Evolutionary conservation across 768 basidiomycete species (phyloP).

Genomic region (Candolleomyces efflorescens): DNA sequence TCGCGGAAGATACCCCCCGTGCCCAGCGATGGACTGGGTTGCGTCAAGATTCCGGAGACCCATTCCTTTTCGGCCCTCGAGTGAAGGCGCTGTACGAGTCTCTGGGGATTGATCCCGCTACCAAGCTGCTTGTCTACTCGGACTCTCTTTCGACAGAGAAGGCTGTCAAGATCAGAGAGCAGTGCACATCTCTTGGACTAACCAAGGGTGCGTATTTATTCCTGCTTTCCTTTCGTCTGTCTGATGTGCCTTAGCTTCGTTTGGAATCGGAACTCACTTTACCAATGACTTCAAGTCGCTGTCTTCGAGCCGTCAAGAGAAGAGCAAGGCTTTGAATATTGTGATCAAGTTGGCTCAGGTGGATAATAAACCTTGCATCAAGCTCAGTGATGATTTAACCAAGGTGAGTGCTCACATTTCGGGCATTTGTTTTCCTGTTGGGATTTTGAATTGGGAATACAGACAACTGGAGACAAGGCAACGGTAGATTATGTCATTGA

Average conservation of each 20-base stretch:
- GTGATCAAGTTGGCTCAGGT: conserved; percentile 89
- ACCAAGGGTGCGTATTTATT: conserved; percentile 37
- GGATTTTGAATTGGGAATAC: conserved; percentile 5
- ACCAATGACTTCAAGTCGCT: conserved; percentile 79
- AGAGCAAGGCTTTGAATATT: conserved; percentile 86
- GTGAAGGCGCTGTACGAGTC: conserved; percentile 69
- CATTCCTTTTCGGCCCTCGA: conserved; percentile 70
- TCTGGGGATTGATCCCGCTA: conserved; percentile 60
- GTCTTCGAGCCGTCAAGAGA: conserved; percentile 38
- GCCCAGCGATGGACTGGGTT: conserved; percentile 76
- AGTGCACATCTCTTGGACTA: conserved; percentile 73
- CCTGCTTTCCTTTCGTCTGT: conserved; percentile 4
- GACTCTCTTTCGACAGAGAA: conserved; percentile 75
- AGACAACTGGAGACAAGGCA: conserved; percentile 68
- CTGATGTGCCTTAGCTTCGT: conserved; percentile 51
- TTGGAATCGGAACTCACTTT: conserved; percentile 91
- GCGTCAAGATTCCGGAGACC: conserved; percentile 93
- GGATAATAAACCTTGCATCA: conserved; percentile 73
- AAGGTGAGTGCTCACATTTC: conserved; percentile 57
- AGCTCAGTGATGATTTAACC: conserved; percentile 87
- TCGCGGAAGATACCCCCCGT: conserved; percentile 48
- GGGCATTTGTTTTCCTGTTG: background rate
- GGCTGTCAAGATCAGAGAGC: conserved; percentile 62
- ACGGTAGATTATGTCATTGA: conserved; percentile 36
- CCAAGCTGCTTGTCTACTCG: conserved; percentile 79